Percentiles rank a stretch among this genome's conserved stretches.
Evolutionary conservation across 768 basidiomycete species (phyloP).

Genomic region (Strobilomyces confusus): DNA sequence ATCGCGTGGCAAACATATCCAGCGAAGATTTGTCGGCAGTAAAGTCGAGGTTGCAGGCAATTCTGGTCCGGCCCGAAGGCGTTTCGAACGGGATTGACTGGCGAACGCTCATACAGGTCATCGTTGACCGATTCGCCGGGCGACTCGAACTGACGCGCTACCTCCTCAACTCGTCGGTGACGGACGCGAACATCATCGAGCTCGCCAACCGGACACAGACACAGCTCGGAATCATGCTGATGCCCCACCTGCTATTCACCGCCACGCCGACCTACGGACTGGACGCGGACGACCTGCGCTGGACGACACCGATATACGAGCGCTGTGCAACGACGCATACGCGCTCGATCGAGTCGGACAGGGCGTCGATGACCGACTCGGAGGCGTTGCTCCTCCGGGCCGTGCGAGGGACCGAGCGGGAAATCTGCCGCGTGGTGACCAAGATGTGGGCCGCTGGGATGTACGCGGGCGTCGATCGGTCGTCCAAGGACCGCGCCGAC

Average conservation of each 20-base stretch:
- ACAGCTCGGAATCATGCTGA: slow-evolving; percentile 26
- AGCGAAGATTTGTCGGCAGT: slow-evolving; percentile 5
- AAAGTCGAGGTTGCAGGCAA: slow-evolving; percentile 3
- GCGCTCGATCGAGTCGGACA: not conserved
- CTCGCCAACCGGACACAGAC: slow-evolving; percentile 7
- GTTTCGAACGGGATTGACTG: slow-evolving; percentile 32
- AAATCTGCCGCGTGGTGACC: slow-evolving; percentile 44
- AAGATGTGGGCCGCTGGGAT: slow-evolving; percentile 44
- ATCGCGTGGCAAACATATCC: slow-evolving; percentile 15
- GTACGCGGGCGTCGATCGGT: slow-evolving; percentile 11
- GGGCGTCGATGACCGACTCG: slow-evolving; percentile 20
- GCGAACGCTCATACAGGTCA: slow-evolving; percentile 24
- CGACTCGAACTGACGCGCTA: slow-evolving; percentile 26
- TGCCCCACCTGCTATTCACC: slow-evolving; percentile 23
- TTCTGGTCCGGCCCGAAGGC: not conserved
- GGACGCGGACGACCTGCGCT: slow-evolving; percentile 7
- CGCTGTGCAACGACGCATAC: slow-evolving; percentile 31
- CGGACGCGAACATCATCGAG: not conserved
- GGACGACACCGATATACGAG: slow-evolving; percentile 29
- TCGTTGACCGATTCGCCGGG: slow-evolving; percentile 30
- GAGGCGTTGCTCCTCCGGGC: slow-evolving; percentile 26
- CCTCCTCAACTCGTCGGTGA: slow-evolving; percentile 16
- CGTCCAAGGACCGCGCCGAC: not conserved
- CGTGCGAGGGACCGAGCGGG: slow-evolving; percentile 34
- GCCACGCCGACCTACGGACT: slow-evolving; percentile 2